Percentiles rank a stretch among this genome's conserved stretches.
Evolutionary conservation across 768 basidiomycete species (phyloP).

Genomic region (Tricholoma matsutake): DNA sequence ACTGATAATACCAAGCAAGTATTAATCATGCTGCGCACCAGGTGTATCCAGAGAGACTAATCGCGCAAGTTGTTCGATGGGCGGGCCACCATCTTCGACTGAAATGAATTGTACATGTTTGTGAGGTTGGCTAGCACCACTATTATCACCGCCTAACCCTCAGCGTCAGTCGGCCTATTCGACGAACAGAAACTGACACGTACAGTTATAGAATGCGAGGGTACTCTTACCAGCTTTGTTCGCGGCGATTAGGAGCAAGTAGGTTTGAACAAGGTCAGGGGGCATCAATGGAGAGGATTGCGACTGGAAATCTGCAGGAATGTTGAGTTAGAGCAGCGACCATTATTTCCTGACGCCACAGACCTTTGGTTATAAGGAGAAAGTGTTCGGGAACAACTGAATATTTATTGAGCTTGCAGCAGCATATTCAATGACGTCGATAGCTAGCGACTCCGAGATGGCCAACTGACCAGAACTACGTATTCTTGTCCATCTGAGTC

Average conservation of each 20-base stretch:
- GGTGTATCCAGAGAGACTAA: constrained; percentile 54
- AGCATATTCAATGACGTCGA: background rate
- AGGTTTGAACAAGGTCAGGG: constrained; percentile 72
- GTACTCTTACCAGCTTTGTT: constrained; percentile 53
- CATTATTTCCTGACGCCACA: constrained; percentile 10
- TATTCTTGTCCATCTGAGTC: constrained; percentile 63
- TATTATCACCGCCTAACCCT: constrained; percentile 61
- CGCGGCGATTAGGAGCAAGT: constrained; percentile 70
- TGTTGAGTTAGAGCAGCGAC: background rate
- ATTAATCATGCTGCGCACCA: constrained; percentile 33
- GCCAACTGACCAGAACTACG: constrained; percentile 60
- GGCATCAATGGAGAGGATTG: constrained; percentile 83
- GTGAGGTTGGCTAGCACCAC: constrained; percentile 88
- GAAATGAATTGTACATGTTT: constrained; percentile 91
- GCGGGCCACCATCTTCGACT: constrained; percentile 60
- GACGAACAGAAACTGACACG: constrained; percentile 13
- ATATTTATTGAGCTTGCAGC: constrained; percentile 78
- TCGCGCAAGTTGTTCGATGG: constrained; percentile 70
- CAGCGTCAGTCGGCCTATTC: background rate
- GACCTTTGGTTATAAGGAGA: constrained; percentile 83
- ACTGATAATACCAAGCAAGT: background rate
- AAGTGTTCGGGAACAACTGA: constrained; percentile 84
- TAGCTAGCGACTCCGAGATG: background rate
- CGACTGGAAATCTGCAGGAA: constrained; percentile 59
- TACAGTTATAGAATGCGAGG: constrained; percentile 92